These are phyloP conservation scores for Gastrodia elata DNA, from an alignment of 106 monocot genomes.

Conservation along the genomic window DNA sequence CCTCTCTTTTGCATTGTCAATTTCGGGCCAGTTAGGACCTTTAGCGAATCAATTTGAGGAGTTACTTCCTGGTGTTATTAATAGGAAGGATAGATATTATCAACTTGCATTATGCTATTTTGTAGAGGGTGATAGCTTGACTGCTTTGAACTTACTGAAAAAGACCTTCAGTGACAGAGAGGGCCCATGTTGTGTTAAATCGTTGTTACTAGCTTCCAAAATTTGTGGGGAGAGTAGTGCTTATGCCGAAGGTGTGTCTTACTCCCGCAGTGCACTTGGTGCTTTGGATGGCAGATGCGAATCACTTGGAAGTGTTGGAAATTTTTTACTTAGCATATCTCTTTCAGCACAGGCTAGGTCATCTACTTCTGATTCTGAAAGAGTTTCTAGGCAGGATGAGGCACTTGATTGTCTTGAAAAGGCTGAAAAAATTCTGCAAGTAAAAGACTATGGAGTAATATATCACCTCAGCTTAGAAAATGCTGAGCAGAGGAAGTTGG, in stretches of 20 bases:
- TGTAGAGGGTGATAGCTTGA: slow-evolving; percentile 47
- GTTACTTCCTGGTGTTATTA: slow-evolving; percentile 51
- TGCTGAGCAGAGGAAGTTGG: slow-evolving; percentile 88
- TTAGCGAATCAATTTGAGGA: slow-evolving; percentile 54
- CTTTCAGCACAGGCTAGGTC: slow-evolving; percentile 57
- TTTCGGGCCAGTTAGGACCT: slow-evolving; percentile 48
- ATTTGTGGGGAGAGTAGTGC: slow-evolving; percentile 36
- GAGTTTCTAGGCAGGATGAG: slow-evolving; percentile 45
- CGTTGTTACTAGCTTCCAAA: slow-evolving; percentile 76
- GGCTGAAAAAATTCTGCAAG: slow-evolving; percentile 35
- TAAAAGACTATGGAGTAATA: slow-evolving; percentile 41
- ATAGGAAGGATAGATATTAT: slow-evolving; percentile 56
- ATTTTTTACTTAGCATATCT: slow-evolving; percentile 55
- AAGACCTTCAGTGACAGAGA: slow-evolving; percentile 47
- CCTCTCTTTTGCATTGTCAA: slow-evolving; percentile 67
- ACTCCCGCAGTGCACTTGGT: slow-evolving; percentile 45
- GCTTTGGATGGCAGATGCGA: slow-evolving; percentile 28
- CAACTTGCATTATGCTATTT: slow-evolving; percentile 78
- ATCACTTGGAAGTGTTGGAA: slow-evolving; percentile 35
- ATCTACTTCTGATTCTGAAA: slow-evolving; percentile 54
- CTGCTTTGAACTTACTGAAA: slow-evolving; percentile 64
- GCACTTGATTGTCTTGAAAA: slow-evolving; percentile 57
- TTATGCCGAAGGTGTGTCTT: slow-evolving; percentile 50
- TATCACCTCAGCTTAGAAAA: slow-evolving; percentile 61
- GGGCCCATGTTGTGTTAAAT: slow-evolving; percentile 48